A percentile compares a stretch with the other conserved stretches of the same genome.
These are phyloP conservation scores for Talaromyces stipitatus DNA, from an alignment of 495 filamentous ascomycete genomes.

Conservation along the genomic window DNA sequence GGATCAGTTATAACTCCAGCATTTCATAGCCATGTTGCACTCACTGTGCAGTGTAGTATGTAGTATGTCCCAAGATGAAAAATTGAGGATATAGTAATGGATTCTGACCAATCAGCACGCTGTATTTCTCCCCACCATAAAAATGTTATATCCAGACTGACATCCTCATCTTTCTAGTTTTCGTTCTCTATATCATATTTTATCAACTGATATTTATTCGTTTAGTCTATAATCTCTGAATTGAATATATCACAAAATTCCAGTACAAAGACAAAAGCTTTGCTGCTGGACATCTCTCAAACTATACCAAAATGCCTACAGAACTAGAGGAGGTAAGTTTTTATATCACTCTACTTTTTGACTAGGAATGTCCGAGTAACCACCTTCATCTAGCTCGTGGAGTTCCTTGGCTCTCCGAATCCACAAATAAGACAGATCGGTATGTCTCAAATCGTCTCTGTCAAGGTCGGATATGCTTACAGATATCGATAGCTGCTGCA, in stretches of 20 bases:
- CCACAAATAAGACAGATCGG: slow-evolving; percentile 73
- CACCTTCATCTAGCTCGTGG: slow-evolving; percentile 58
- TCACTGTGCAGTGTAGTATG: too few relatives aligned
- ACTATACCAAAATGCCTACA: slow-evolving; percentile 1
- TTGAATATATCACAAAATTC: not conserved
- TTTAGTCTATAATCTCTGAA: not conserved
- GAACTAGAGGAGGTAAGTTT: slow-evolving; percentile 7
- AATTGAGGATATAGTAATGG: not conserved
- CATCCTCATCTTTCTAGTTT: not conserved
- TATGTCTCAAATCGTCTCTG: slow-evolving; percentile 17
- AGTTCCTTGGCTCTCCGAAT: slow-evolving; percentile 85
- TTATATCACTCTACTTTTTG: not conserved
- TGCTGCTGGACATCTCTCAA: not conserved
- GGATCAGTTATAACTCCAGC: not conserved
- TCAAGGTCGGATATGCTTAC: not conserved
- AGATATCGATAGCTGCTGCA: slow-evolving; percentile 54
- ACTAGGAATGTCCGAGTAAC: not conserved
- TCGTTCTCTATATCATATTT: not conserved
- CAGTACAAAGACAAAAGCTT: not conserved
- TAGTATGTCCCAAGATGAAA: not conserved
- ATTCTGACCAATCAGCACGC: not conserved
- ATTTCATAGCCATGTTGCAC: too few relatives aligned
- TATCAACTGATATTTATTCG: not conserved
- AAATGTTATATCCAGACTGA: not conserved
- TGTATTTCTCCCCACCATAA: not conserved